Conservation (phyloP, 139 green algal species). For the Chlamydomonas applanata region DNA sequence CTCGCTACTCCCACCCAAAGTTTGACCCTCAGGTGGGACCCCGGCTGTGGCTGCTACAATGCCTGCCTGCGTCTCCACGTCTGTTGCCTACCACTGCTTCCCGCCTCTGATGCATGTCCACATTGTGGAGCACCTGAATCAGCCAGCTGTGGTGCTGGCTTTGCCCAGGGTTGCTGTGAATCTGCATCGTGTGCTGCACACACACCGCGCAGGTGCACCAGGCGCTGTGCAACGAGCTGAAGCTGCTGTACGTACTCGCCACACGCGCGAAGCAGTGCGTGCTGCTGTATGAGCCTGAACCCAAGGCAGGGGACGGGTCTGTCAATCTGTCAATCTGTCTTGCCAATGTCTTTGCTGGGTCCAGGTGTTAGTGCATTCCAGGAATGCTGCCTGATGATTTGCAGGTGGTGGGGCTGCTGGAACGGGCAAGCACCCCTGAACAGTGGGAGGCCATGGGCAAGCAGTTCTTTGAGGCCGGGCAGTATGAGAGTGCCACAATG, state of each 20-base stretch:
- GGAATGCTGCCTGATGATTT: neutral
- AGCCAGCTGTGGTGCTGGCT: no score
- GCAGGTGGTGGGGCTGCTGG: neutral
- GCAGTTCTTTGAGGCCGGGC: neutral
- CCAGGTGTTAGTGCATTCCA: no score
- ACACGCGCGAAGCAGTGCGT: conserved; percentile 18
- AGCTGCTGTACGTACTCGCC: conserved; percentile 29
- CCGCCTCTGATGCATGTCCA: no score
- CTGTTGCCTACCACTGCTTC: no score
- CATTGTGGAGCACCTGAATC: no score
- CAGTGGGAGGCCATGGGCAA: neutral
- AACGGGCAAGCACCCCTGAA: neutral
- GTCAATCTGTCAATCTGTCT: no score
- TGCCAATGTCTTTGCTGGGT: no score
- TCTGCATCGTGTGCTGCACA: neutral
- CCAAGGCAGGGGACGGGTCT: neutral
- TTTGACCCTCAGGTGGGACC: conserved; percentile 16
- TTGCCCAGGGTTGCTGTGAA: no score
- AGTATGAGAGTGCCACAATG: neutral
- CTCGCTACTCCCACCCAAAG: neutral
- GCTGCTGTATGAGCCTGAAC: conserved; percentile 13
- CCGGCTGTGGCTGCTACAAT: neutral
- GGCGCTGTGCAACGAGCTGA: conserved; percentile 10
- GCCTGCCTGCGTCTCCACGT: no score
- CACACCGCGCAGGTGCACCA: neutral